phyloP scores from a whole-genome alignment of 2,329 filamentous ascomycete genomes.

The Claviceps sp. region DNA sequence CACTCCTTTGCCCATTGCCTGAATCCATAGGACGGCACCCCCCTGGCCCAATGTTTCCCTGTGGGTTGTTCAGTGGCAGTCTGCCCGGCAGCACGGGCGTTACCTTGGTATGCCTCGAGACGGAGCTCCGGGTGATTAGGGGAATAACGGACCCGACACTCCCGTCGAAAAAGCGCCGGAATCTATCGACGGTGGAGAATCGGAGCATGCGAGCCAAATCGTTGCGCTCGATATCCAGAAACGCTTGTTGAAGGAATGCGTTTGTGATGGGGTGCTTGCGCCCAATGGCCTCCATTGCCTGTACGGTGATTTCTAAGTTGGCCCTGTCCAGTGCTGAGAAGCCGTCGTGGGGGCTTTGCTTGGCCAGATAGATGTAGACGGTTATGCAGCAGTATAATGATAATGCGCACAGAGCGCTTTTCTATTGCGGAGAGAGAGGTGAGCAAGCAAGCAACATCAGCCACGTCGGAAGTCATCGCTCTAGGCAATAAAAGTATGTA shows the following conservation, averaged over 20 bases:
- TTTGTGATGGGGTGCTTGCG: constrained; percentile 62
- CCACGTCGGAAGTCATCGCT: neutral
- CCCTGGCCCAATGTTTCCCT: constrained; percentile 6
- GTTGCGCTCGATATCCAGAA: constrained; percentile 60
- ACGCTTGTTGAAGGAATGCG: constrained; percentile 72
- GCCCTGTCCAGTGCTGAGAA: constrained; percentile 33
- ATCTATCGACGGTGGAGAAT: constrained; percentile 22
- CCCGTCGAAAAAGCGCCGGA: constrained; percentile 17
- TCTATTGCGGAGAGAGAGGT: constrained; percentile 11
- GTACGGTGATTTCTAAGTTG: constrained; percentile 61
- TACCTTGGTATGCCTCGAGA: constrained; percentile 27
- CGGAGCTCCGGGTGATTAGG: constrained; percentile 30
- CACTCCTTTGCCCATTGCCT: neutral
- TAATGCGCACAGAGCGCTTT: constrained; percentile 40
- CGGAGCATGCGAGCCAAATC: constrained; percentile 23
- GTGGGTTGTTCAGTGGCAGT: constrained; percentile 22
- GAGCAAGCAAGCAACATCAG: neutral
- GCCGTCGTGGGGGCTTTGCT: constrained; percentile 47
- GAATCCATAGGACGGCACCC: constrained; percentile 2
- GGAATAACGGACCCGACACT: constrained; percentile 27
- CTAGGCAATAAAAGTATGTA: no score
- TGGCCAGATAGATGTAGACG: constrained; percentile 70
- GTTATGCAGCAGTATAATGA: constrained; percentile 76
- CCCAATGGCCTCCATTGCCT: constrained; percentile 65
- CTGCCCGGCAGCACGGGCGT: constrained; percentile 30